phyloP scores from a whole-genome alignment of 2,329 filamentous ascomycete species.

The Aspergillus texensis region DNA sequence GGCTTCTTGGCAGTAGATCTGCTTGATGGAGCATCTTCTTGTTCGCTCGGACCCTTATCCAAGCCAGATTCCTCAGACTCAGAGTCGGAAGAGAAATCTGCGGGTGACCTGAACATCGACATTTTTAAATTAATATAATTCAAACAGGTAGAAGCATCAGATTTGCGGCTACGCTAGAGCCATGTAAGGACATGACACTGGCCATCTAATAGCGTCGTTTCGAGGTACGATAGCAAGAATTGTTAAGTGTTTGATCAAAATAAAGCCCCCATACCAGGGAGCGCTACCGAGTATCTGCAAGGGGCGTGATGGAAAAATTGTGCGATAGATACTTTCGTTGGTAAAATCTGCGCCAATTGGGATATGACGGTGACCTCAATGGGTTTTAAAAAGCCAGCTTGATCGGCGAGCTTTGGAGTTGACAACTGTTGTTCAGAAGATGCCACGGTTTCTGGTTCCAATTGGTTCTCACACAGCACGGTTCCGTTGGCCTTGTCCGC shows the following conservation, averaged over 20 bases:
- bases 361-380: neutral
- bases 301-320: neutral
- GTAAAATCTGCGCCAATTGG: neutral
- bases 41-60: conserved; percentile 22
- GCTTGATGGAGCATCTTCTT: conserved; percentile 12
- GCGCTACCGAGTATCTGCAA: neutral
- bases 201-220: conserved; percentile 4
- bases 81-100: conserved; percentile 42
- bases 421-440: conserved; percentile 6
- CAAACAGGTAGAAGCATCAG: neutral
- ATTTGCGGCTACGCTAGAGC: conserved; percentile 2
- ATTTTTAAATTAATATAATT: conserved; percentile 24
- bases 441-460: conserved; percentile 9
- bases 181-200: conserved; percentile 1
- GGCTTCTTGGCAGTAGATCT: neutral
- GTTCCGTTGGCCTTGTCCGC: conserved; percentile 15
- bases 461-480: neutral
- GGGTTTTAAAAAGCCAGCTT: neutral
- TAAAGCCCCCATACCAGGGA: neutral
- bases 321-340: neutral
- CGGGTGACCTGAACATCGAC: conserved; percentile 45
- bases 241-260: neutral
- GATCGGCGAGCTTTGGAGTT: conserved; percentile 4
- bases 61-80: conserved; percentile 33
- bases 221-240: neutral